These are phyloP conservation scores for Amanita brunnescens DNA, from an alignment of 768 basidiomycete species.

Conservation along the genomic window DNA sequence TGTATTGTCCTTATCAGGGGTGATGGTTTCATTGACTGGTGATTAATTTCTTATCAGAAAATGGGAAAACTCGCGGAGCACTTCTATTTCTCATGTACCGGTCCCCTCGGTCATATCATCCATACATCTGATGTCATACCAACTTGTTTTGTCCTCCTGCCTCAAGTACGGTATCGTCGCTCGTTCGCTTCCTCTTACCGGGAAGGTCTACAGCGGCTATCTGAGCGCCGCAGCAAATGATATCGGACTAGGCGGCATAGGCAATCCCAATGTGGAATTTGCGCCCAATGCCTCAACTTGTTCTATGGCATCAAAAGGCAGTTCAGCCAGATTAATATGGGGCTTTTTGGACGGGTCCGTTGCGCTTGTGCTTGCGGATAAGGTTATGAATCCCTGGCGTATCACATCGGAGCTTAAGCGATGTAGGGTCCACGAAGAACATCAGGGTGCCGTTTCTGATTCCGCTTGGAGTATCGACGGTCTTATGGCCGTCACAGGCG, in stretches of 20 bases:
- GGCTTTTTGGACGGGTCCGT: conserved; percentile 66
- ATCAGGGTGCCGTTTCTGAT: conserved; percentile 51
- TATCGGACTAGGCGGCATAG: conserved; percentile 45
- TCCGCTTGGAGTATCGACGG: conserved; percentile 35
- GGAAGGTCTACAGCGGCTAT: conserved; percentile 61
- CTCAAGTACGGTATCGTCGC: conserved; percentile 62
- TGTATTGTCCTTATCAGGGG: not conserved
- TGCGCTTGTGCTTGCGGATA: conserved; percentile 45
- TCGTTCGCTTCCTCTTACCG: conserved; percentile 63
- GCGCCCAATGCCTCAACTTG: conserved; percentile 57
- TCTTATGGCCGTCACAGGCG: conserved; percentile 39
- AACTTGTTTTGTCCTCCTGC: conserved; percentile 52
- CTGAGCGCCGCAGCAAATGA: conserved; percentile 42
- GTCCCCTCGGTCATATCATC: conserved; percentile 45
- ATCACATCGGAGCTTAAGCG: conserved; percentile 36
- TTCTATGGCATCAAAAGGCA: conserved; percentile 49
- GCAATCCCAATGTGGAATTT: conserved; percentile 72
- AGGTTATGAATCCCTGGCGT: conserved; percentile 48
- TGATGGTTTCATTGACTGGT: not conserved
- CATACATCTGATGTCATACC: conserved; percentile 52
- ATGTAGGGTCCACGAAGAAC: conserved; percentile 49
- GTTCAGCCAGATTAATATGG: conserved; percentile 64
- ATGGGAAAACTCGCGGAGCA: conserved; percentile 57
- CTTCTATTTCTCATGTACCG: conserved; percentile 56
- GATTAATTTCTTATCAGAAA: conserved; percentile 34